phyloP scores from a whole-genome alignment of 306 rosid species.

The Prunus persica region Prunus_persica_NCBIv2 NC_034012.1:8175501-8176000 shows the following conservation, averaged over 20 bases:
- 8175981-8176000: too few relatives aligned
- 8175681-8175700: neutral
- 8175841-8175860: conserved; percentile 5
- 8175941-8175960: too few relatives aligned
- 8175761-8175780: too few relatives aligned
- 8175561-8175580: conserved; percentile 26
- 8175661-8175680: neutral
- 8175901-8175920: too few relatives aligned
- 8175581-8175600: neutral
- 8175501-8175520: conserved; percentile 13
- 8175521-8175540: conserved; percentile 24
- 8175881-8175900: too few relatives aligned
- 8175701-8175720: neutral
- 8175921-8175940: too few relatives aligned
- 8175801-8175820: neutral
- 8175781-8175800: neutral
- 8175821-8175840: neutral
- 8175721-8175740: neutral
- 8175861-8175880: neutral
- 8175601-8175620: conserved; percentile 24
- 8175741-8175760: conserved; percentile 4
- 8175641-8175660: neutral
- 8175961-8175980: too few relatives aligned
- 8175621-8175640: conserved; percentile 9
- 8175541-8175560: neutral